phyloP scores from a whole-genome alignment of 768 basidiomycete species.

The Terana coerulea region DNA sequence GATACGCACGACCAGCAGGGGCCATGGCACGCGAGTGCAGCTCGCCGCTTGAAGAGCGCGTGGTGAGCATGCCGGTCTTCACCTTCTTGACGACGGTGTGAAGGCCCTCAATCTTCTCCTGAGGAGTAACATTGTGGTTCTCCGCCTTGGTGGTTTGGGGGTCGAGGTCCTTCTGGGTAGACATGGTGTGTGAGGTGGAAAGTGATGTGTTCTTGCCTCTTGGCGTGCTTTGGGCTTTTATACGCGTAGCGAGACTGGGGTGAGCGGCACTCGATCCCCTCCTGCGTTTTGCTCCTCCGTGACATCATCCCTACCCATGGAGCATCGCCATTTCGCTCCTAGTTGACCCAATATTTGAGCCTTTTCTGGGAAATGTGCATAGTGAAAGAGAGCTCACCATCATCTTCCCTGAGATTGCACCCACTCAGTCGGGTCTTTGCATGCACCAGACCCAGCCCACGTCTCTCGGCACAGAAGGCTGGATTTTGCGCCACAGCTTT shows the following conservation, averaged over 20 bases:
- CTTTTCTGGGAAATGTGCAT: no score
- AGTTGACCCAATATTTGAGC: no score
- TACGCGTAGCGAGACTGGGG: background rate
- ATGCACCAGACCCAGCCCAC: no score
- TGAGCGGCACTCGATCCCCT: background rate
- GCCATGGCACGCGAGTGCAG: constrained; percentile 83
- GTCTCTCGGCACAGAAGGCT: no score
- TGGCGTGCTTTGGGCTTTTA: no score
- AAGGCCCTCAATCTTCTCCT: constrained; percentile 71
- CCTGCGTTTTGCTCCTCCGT: background rate
- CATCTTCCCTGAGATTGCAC: no score
- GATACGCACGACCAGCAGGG: constrained; percentile 55
- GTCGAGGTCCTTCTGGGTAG: constrained; percentile 49
- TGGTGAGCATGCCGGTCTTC: constrained; percentile 74
- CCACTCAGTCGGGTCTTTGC: no score
- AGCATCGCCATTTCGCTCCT: no score
- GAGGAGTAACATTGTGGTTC: constrained; percentile 49
- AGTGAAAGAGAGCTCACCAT: no score
- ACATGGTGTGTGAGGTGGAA: constrained; percentile 15
- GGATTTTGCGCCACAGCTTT: no score
- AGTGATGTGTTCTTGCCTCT: no score
- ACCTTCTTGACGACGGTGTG: constrained; percentile 61
- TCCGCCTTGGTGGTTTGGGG: constrained; percentile 69
- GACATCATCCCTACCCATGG: background rate
- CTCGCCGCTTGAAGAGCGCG: constrained; percentile 59